phyloP scores from a whole-genome alignment of 106 monocot species.

The Amphibolis antarctica region DNA sequence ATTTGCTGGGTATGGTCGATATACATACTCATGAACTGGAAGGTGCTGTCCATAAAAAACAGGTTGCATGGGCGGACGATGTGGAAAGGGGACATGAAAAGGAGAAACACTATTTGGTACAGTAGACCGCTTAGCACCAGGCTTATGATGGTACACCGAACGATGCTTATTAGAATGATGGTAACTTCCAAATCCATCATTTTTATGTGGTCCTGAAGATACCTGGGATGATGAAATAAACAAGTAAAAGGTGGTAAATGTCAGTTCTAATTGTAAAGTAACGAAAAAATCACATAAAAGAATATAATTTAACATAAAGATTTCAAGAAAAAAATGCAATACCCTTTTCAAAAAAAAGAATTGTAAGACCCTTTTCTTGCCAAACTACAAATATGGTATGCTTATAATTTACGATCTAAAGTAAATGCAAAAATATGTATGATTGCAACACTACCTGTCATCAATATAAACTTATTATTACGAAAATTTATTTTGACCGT shows the following conservation, averaged over 20 bases:
- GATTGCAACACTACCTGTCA: too few relatives aligned
- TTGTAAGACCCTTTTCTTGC: background rate
- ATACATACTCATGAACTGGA: slow-evolving; percentile 50
- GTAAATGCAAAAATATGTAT: too few relatives aligned
- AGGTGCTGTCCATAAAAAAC: slow-evolving; percentile 33
- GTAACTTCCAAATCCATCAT: slow-evolving; percentile 43
- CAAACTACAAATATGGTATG: too few relatives aligned
- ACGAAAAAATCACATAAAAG: background rate
- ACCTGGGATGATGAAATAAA: slow-evolving; percentile 37
- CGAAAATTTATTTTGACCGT: background rate
- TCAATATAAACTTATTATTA: too few relatives aligned
- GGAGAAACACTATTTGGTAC: slow-evolving; percentile 36
- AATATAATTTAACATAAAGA: background rate
- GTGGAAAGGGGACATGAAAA: slow-evolving; percentile 38
- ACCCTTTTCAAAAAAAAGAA: background rate
- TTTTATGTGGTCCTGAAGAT: slow-evolving; percentile 25
- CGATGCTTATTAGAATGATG: slow-evolving; percentile 45
- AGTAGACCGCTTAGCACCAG: slow-evolving; percentile 32
- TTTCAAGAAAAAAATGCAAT: background rate
- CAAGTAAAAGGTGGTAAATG: background rate
- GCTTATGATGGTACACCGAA: slow-evolving; percentile 32
- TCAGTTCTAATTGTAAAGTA: background rate
- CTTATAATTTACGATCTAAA: background rate
- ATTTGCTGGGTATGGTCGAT: slow-evolving; percentile 39
- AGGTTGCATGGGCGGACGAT: slow-evolving; percentile 42